Percentiles rank a stretch among this genome's conserved stretches.
phyloP scores from a whole-genome alignment of 2,329 filamentous ascomycete genomes.

The Scedosporium boydii region DNA sequence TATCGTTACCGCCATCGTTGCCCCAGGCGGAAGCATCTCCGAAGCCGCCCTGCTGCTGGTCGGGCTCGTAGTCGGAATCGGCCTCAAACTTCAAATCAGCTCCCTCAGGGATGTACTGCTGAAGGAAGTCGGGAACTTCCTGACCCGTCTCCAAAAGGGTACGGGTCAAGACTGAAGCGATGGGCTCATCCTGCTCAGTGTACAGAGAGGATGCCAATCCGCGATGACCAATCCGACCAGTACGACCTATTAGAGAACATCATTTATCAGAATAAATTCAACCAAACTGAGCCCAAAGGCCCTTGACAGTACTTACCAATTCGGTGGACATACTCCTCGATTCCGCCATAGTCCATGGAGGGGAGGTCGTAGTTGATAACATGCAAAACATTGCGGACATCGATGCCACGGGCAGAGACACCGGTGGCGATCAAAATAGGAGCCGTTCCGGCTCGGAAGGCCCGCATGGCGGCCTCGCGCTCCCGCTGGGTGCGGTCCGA shows the following conservation, averaged over 20 bases:
- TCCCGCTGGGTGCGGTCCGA: constrained; percentile 79
- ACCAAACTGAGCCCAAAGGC: background rate
- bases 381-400: constrained; percentile 78
- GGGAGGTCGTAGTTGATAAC: constrained; percentile 93
- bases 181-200: constrained; percentile 63
- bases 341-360: constrained; percentile 64
- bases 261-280: background rate
- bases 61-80: constrained; percentile 41
- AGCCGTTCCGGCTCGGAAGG: constrained; percentile 64
- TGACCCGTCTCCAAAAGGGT: constrained; percentile 74
- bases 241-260: constrained; percentile 54
- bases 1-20: constrained; percentile 10
- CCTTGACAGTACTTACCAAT: constrained; percentile 54
- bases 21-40: constrained; percentile 75
- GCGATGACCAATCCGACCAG: constrained; percentile 81
- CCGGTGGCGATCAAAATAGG: constrained; percentile 83
- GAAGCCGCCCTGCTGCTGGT: constrained; percentile 13
- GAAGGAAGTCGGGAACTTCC: constrained; percentile 71
- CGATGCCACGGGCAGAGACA: constrained; percentile 78
- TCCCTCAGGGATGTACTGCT: constrained; percentile 48
- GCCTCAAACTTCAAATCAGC: constrained; percentile 44
- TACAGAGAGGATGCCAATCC: constrained; percentile 87
- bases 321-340: constrained; percentile 87
- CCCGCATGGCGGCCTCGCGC: constrained; percentile 82
- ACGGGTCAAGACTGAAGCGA: constrained; percentile 76